phyloP scores from a whole-genome alignment of 1,284 basidiomycete species.

The Xanthoconium separans region DNA sequence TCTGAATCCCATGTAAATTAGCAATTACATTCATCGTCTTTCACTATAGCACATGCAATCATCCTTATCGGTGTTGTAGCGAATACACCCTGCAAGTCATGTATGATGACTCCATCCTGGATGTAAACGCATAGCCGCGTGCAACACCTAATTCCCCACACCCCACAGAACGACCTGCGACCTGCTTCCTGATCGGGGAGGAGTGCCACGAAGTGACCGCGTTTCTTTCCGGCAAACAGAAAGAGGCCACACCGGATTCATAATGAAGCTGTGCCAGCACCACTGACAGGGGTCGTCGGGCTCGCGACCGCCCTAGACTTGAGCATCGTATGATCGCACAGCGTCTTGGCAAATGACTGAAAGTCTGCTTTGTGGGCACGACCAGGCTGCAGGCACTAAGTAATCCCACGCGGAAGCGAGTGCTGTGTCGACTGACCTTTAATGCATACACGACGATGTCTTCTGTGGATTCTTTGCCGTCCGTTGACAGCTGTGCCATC shows the following conservation, averaged over 20 bases:
- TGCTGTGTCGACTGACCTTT: slow-evolving; percentile 32
- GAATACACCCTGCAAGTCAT: background rate
- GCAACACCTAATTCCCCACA: slow-evolving; percentile 18
- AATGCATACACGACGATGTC: slow-evolving; percentile 40
- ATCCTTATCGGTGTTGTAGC: slow-evolving; percentile 11
- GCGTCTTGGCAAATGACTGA: slow-evolving; percentile 43
- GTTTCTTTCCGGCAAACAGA: background rate
- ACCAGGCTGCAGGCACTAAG: slow-evolving; percentile 40
- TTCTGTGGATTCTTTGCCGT: slow-evolving; percentile 21
- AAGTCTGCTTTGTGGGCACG: slow-evolving; percentile 50
- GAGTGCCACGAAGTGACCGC: background rate
- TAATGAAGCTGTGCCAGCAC: slow-evolving; percentile 14
- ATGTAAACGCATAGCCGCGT: slow-evolving; percentile 10
- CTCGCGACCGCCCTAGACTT: slow-evolving; percentile 8
- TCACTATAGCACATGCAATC: slow-evolving; percentile 3
- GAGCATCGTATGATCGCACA: slow-evolving; percentile 36
- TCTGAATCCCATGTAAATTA: too few species aligned
- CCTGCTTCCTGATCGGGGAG: slow-evolving; percentile 13
- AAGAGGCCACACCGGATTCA: background rate
- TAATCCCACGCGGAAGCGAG: background rate
- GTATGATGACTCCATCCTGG: slow-evolving; percentile 5
- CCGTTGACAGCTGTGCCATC: slow-evolving; percentile 43
- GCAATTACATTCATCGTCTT: slow-evolving; percentile 4
- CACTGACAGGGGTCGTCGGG: background rate
- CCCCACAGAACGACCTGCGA: slow-evolving; percentile 23